phyloP scores from a whole-genome alignment of 1,284 basidiomycete species.

The Cutaneotrichosporon dermatis region DNA sequence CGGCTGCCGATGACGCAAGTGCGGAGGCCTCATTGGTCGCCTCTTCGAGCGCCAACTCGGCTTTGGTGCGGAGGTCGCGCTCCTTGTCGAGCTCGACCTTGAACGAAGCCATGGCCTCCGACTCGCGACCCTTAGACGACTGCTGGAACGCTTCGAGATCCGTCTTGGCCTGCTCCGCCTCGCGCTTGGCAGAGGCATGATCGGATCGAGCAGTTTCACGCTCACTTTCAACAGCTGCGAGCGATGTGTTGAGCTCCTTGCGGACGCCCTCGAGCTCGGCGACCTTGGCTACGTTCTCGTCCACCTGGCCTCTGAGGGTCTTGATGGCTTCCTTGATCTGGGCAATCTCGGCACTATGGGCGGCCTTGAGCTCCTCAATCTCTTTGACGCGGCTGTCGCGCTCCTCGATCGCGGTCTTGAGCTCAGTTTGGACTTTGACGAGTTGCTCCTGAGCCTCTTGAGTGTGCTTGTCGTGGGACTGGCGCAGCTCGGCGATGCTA shows the following conservation, averaged over 20 bases:
- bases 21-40: background rate
- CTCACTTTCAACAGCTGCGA: constrained; percentile 7
- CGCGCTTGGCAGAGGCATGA: background rate
- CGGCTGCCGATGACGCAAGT: background rate
- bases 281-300: constrained; percentile 5
- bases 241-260: constrained; percentile 7
- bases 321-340: constrained; percentile 8
- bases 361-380: background rate
- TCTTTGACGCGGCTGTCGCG: constrained; percentile 2
- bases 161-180: constrained; percentile 8
- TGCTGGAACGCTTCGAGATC: constrained; percentile 3
- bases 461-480: constrained; percentile 33
- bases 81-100: constrained; percentile 22
- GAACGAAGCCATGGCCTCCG: constrained; percentile 23
- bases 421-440: constrained; percentile 21
- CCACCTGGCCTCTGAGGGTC: constrained; percentile 2
- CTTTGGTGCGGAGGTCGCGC: background rate
- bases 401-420: constrained; percentile 3
- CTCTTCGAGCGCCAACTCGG: constrained; percentile 7
- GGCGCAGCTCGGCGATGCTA: constrained; percentile 34
- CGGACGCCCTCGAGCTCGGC: constrained; percentile 12
- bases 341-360: constrained; percentile 10
- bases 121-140: constrained; percentile 18
- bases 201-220: constrained; percentile 6
- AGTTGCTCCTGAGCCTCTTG: constrained; percentile 30